Conservation (phyloP, 371 early-diverging fungal genomes). For the Apophysomyces elegans region DNA sequence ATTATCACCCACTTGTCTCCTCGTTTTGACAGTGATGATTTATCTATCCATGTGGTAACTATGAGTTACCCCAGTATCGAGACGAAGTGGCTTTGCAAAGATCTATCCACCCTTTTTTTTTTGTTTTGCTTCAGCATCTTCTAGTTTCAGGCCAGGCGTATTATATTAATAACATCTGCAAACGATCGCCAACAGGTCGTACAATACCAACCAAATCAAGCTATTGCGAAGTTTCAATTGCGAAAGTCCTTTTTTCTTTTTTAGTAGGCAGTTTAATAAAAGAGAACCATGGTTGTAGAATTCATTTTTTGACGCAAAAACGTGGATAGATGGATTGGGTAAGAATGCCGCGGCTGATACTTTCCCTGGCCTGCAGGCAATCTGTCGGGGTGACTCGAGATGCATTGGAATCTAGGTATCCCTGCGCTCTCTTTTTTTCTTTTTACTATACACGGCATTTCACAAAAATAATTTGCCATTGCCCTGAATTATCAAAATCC, state of each 20-base stretch:
- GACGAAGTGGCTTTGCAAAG: neutral
- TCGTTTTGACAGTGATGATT: neutral
- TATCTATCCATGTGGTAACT: neutral
- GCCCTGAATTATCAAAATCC: no score
- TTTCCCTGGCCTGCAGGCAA: neutral
- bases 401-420: neutral
- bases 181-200: neutral
- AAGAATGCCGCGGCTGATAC: neutral
- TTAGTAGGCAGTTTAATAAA: neutral
- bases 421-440: neutral
- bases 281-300: constrained; percentile 1
- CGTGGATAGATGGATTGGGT: constrained; percentile 4
- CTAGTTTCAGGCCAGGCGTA: no score
- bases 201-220: neutral
- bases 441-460: neutral
- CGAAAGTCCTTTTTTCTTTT: neutral
- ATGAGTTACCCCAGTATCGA: neutral
- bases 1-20: neutral
- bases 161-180: neutral
- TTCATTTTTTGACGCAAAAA: neutral
- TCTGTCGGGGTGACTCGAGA: neutral
- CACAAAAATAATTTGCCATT: no score
- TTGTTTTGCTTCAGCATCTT: no score
- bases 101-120: neutral
- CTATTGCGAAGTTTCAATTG: neutral